Conservation (phyloP, 1,139 yeast genomes). For the Hansenula sp. region DNA sequence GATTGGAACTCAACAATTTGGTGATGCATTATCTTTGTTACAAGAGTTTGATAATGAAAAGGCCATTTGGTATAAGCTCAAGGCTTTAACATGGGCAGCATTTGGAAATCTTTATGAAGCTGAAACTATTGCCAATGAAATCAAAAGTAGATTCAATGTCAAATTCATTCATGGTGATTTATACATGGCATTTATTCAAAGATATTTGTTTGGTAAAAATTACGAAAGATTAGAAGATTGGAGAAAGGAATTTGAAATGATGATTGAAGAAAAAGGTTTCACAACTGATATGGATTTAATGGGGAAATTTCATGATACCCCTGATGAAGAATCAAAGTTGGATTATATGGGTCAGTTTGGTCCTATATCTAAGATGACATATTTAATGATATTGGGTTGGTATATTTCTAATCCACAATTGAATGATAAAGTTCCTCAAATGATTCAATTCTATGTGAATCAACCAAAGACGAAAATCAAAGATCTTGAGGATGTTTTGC, state of each 20-base stretch:
- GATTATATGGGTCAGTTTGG: conserved; percentile 1
- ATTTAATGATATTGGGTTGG: neutral
- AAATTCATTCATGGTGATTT: neutral
- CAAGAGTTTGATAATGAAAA: neutral
- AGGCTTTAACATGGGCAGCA: neutral
- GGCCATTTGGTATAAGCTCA: neutral
- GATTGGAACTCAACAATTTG: neutral
- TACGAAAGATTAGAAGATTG: conserved; percentile 1
- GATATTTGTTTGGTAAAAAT: neutral
- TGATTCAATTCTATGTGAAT: conserved; percentile 15
- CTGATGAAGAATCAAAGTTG: neutral
- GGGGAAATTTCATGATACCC: neutral
- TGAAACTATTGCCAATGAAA: neutral
- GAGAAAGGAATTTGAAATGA: conserved; percentile 1
- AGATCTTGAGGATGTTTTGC: conserved; percentile 11
- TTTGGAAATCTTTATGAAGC: neutral
- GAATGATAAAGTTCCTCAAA: conserved; percentile 2
- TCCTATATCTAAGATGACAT: neutral
- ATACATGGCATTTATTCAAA: neutral
- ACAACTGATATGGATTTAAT: neutral
- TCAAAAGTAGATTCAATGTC: neutral
- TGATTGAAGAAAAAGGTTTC: neutral
- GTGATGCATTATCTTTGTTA: neutral
- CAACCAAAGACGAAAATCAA: conserved; percentile 8
- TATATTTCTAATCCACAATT: neutral